phyloP scores from a whole-genome alignment of 371 early-diverging fungal genomes.

The Actinomucor elegans region DNA sequence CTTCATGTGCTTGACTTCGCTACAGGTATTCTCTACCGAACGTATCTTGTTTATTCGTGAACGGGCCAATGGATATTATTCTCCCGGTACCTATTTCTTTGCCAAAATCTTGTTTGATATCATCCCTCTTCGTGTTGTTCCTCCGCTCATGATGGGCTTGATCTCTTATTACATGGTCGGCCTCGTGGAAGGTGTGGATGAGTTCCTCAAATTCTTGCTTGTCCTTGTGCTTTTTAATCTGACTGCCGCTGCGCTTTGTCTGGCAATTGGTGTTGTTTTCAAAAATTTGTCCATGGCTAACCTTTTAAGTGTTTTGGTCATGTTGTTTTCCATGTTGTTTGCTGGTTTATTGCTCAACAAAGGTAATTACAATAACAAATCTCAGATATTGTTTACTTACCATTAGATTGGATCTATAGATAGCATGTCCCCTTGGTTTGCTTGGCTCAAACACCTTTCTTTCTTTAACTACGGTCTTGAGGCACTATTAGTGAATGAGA shows the following conservation, averaged over 20 bases:
- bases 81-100: conserved; percentile 72
- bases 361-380: background rate
- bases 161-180: conserved; percentile 92
- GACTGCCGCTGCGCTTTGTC: conserved; percentile 78
- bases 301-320: conserved; percentile 73
- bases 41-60: conserved; percentile 83
- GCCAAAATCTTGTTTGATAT: conserved; percentile 82
- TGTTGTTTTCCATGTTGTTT: conserved; percentile 91
- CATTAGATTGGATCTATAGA: conserved; percentile 24
- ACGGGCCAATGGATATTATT: conserved; percentile 87
- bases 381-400: too few species aligned
- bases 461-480: conserved; percentile 92
- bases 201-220: conserved; percentile 80
- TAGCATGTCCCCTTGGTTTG: conserved; percentile 73
- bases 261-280: conserved; percentile 76
- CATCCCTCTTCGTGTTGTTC: conserved; percentile 86
- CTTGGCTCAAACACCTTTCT: conserved; percentile 79
- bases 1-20: conserved; percentile 74
- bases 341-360: conserved; percentile 89
- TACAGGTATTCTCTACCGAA: conserved; percentile 74
- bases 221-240: conserved; percentile 84
- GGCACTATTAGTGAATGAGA: conserved; percentile 85
- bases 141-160: conserved; percentile 82
- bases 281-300: conserved; percentile 79
- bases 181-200: conserved; percentile 58